These are phyloP conservation scores for Pichia terricola DNA, from an alignment of 1,139 yeast genomes.

Conservation along the genomic window DNA sequence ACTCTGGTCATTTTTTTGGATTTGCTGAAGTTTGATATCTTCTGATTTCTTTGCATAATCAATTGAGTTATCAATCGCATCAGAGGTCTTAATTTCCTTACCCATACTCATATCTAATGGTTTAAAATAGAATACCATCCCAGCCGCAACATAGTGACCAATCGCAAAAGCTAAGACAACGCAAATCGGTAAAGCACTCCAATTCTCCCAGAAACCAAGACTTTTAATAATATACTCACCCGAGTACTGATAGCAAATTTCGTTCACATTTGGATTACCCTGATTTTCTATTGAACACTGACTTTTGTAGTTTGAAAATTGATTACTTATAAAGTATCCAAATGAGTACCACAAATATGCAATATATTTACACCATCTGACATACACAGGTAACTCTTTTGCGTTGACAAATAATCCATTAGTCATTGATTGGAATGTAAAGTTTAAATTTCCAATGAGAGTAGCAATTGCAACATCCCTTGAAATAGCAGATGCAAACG, in stretches of 20 bases:
- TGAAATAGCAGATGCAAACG: slow-evolving; percentile 47
- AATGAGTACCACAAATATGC: slow-evolving; percentile 73
- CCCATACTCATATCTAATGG: slow-evolving; percentile 49
- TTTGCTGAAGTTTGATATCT: background rate
- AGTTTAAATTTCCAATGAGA: slow-evolving; percentile 51
- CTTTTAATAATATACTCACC: slow-evolving; percentile 46
- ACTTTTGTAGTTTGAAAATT: slow-evolving; percentile 44
- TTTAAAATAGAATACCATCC: slow-evolving; percentile 34
- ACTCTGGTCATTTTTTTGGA: background rate
- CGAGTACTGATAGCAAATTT: slow-evolving; percentile 24
- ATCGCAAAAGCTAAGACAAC: slow-evolving; percentile 51
- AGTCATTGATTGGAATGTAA: slow-evolving; percentile 67
- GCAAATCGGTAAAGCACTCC: slow-evolving; percentile 62
- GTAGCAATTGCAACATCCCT: slow-evolving; percentile 61
- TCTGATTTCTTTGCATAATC: slow-evolving; percentile 5
- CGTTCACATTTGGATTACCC: slow-evolving; percentile 22
- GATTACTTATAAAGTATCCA: slow-evolving; percentile 60
- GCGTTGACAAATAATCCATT: slow-evolving; percentile 79
- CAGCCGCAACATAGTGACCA: slow-evolving; percentile 44
- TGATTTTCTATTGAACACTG: slow-evolving; percentile 28
- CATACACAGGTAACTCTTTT: slow-evolving; percentile 71
- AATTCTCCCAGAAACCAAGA: slow-evolving; percentile 54
- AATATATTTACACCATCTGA: slow-evolving; percentile 71
- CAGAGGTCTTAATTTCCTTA: slow-evolving; percentile 24
- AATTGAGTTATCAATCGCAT: slow-evolving; percentile 9